Percentiles rank a stretch among this genome's conserved stretches.
Evolutionary conservation across 208 protist genomes (phyloP).

Genomic region (Vickermania spadyakhi): DNA sequence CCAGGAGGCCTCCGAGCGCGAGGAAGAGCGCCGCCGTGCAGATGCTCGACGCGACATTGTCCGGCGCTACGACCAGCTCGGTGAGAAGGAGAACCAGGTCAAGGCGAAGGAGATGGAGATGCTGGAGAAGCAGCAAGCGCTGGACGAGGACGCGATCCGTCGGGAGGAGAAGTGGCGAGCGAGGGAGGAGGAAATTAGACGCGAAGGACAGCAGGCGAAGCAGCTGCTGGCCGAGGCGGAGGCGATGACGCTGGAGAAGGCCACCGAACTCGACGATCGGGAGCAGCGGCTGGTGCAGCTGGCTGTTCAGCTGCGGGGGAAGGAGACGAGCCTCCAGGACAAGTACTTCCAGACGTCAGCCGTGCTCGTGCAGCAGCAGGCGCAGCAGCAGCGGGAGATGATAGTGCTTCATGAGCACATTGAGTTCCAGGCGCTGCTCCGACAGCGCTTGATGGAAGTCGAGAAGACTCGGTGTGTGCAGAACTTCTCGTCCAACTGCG

Average conservation of each 20-base stretch:
- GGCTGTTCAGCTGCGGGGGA: slow-evolving; percentile 16
- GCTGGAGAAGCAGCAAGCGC: slow-evolving; percentile 21
- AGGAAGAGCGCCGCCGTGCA: neutral
- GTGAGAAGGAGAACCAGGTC: slow-evolving; percentile 22
- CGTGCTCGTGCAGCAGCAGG: slow-evolving; percentile 21
- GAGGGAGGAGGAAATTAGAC: slow-evolving; percentile 13
- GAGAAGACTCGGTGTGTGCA: slow-evolving; percentile 10
- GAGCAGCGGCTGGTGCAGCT: slow-evolving; percentile 29
- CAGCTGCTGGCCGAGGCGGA: slow-evolving; percentile 40
- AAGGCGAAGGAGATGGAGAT: slow-evolving; percentile 17
- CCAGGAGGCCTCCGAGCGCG: neutral
- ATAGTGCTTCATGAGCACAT: slow-evolving; percentile 2
- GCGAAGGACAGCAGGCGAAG: slow-evolving; percentile 32
- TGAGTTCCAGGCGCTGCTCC: neutral
- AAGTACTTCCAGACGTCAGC: slow-evolving; percentile 15
- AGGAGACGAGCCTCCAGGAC: slow-evolving; percentile 1
- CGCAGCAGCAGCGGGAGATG: slow-evolving; percentile 27
- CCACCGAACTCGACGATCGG: slow-evolving; percentile 21
- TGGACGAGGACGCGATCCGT: slow-evolving; percentile 25
- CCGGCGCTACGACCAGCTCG: slow-evolving; percentile 9
- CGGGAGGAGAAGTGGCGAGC: slow-evolving; percentile 23
- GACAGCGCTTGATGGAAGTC: slow-evolving; percentile 10
- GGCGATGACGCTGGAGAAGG: slow-evolving; percentile 39
- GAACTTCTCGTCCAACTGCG: slow-evolving; percentile 6
- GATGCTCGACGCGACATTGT: neutral